Percentiles rank a stretch among this genome's conserved stretches.
phyloP scores from a whole-genome alignment of 2,329 filamentous ascomycete genomes.

The Dendrostoma leiphaemia region DNA sequence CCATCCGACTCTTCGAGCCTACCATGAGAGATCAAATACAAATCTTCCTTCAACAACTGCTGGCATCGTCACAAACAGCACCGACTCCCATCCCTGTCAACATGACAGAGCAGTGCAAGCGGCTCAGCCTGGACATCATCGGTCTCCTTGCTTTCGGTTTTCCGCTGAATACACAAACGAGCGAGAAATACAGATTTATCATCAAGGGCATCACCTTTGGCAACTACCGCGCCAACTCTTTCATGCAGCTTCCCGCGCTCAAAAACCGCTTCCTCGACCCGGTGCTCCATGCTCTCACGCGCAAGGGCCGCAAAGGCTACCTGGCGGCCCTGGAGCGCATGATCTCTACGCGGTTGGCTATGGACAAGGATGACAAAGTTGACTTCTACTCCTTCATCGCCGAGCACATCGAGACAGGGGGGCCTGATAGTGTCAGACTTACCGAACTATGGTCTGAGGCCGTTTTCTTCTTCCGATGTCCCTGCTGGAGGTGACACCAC shows the following conservation, averaged over 20 bases:
- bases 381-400: constrained; percentile 49
- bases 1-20: constrained; percentile 23
- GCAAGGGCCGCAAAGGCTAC: constrained; percentile 9
- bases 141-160: constrained; percentile 21
- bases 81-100: constrained; percentile 3
- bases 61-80: background rate
- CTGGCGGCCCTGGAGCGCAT: constrained; percentile 11
- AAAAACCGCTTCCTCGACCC: constrained; percentile 15
- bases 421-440: constrained; percentile 1
- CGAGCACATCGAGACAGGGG: constrained; percentile 4
- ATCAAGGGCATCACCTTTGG: constrained; percentile 7
- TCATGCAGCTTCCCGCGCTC: constrained; percentile 20
- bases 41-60: constrained; percentile 8
- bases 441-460: constrained; percentile 21
- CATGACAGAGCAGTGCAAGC: constrained; percentile 16
- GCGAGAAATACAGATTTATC: constrained; percentile 11
- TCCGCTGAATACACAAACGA: constrained; percentile 17
- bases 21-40: constrained; percentile 20
- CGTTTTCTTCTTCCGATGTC: constrained; percentile 4
- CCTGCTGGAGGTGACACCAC: constrained; percentile 5
- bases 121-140: constrained; percentile 17
- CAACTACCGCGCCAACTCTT: constrained; percentile 14
- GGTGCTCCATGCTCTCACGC: background rate
- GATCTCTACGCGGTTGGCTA: constrained; percentile 8
- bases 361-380: constrained; percentile 31